Conservation (phyloP, 1,139 yeast species). For the Candida tetrigidarum region DNA sequence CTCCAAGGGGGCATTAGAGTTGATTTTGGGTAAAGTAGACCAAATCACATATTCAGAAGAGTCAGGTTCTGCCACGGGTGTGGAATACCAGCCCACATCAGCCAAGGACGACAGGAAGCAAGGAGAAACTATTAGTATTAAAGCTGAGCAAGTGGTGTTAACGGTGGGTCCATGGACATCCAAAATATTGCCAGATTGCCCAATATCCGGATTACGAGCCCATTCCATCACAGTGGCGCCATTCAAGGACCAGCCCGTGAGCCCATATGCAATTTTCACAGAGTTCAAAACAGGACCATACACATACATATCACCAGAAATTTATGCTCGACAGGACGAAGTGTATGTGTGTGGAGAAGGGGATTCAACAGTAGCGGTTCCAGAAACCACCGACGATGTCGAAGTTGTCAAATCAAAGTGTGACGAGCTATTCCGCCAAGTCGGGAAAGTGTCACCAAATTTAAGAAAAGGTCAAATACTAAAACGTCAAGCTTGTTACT, state of each 20-base stretch:
- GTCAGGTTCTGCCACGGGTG: conserved; percentile 68
- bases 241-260: conserved; percentile 64
- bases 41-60: conserved; percentile 66
- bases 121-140: conserved; percentile 39
- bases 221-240: conserved; percentile 95
- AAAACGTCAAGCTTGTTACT: conserved; percentile 91
- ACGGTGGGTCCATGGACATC: conserved; percentile 98
- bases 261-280: conserved; percentile 94
- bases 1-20: conserved; percentile 75
- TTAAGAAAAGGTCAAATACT: conserved; percentile 76
- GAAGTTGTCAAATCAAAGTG: conserved; percentile 87
- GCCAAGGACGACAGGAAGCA: conserved; percentile 35
- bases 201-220: conserved; percentile 89
- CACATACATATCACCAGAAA: conserved; percentile 84
- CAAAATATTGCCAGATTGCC: conserved; percentile 85
- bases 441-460: conserved; percentile 74
- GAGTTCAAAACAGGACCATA: conserved; percentile 73
- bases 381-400: conserved; percentile 93
- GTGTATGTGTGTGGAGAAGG: conserved; percentile 99
- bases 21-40: conserved; percentile 82
- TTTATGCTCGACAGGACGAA: conserved; percentile 94
- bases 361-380: conserved; percentile 86
- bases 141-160: conserved; percentile 78
- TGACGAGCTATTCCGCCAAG: conserved; percentile 83
- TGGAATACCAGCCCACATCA: conserved; percentile 64